Conservation (phyloP, 164 flowering plant species). For the Brasenia schreberi region DNA sequence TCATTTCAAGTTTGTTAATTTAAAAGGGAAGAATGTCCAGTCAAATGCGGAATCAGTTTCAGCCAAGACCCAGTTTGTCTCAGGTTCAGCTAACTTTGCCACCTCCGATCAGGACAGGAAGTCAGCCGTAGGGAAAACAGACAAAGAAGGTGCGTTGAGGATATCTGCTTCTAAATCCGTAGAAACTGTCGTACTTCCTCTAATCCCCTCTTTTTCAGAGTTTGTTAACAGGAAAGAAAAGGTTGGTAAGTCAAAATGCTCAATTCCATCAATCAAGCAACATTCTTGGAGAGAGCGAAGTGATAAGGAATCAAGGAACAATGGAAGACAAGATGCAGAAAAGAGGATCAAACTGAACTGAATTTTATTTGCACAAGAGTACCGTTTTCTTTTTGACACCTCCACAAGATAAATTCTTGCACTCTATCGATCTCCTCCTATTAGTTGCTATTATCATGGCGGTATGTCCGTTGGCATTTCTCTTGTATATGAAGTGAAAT, state of each 20-base stretch:
- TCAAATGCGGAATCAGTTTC: not conserved
- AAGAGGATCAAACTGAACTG: slow-evolving; percentile 31
- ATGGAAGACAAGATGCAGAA: slow-evolving; percentile 9
- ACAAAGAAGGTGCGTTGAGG: slow-evolving; percentile 2
- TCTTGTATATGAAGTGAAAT: no score
- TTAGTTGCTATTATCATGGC: not conserved
- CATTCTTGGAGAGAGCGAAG: slow-evolving; percentile 4
- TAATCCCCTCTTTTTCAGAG: slow-evolving; percentile 57
- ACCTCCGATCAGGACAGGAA: not conserved
- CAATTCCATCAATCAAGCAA: slow-evolving; percentile 11
- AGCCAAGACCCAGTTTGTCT: not conserved
- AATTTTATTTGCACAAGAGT: no score
- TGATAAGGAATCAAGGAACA: not conserved
- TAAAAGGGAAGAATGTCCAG: not conserved
- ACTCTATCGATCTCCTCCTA: slow-evolving; percentile 5
- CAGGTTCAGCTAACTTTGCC: slow-evolving; percentile 9
- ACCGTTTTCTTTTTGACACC: no score
- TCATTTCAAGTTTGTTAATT: not conserved
- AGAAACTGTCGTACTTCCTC: slow-evolving; percentile 22
- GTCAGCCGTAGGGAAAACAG: slow-evolving; percentile 4
- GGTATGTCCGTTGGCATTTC: no score
- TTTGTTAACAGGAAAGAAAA: slow-evolving; percentile 32
- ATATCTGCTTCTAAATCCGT: slow-evolving; percentile 6
- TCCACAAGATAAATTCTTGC: no score
- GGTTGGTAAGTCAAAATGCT: slow-evolving; percentile 9